Base-by-base conservation (phyloP, 495 filamentous ascomycete species). In the Neurospora cerealis region DNA sequence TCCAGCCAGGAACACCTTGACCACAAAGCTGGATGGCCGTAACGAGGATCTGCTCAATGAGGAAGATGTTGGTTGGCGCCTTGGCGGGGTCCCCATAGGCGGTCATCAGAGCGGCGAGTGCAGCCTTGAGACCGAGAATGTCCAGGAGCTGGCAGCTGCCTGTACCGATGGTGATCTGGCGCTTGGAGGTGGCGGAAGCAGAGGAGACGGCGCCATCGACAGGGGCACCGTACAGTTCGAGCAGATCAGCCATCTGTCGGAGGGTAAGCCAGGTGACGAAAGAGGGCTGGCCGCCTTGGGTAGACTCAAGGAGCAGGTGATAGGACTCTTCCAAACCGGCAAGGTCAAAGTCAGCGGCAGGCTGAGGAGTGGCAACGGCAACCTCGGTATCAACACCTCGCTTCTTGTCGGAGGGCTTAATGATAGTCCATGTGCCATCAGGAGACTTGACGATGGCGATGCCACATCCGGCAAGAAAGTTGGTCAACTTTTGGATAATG, bases 381-480 rank as follows among this genome's bases (percentile, higher is more conserved):
- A 36, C 40, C 4, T 44, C 40, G 13, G 60, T 34, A 17, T 44
- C 37, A 7, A 72, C 17, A 17, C 74, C 62, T 17, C 75, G 73
- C 69, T 66, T 71, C 73, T 77, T 77, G 73, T 77, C 76, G 3
- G 77, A 75, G 24, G 81, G 81, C 17, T 80, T 80, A 75, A 82
- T 80, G 71, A 73, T 81, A 39, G 81, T 83, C 11, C 54, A 79
- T 70, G 81, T 81, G 71, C 81, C 81, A 39, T 81, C 80, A 70
- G 82, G 81, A 0, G 78, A 78, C 73, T 79, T 74, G 42, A 82
- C 46, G 75, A 84, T 83, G 66, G 70, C 77, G 74, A 82, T 79
- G 73, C 82, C 82, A 75, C 82, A 84, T 62, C 78, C 81, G 41
- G 72, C 46, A 71, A 82, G 81, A 70, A 83, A 79, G 76, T 80